These are phyloP conservation scores for Calocera cornea DNA, from an alignment of 768 basidiomycete genomes.

Conservation along the genomic window DNA sequence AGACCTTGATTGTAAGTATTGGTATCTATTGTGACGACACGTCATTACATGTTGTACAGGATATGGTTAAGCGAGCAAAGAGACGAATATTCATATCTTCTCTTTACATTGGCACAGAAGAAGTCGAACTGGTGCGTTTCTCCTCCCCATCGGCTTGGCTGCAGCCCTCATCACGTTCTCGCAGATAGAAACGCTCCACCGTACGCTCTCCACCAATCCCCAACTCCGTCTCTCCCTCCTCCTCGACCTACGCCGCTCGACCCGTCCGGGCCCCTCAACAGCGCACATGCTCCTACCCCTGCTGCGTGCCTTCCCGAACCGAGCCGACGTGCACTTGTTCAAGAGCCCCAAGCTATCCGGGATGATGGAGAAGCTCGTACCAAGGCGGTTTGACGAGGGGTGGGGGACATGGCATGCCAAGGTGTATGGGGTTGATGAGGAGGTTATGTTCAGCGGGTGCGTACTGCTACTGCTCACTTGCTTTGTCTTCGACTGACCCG, in stretches of 20 bases:
- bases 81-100: constrained; percentile 78
- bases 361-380: constrained; percentile 59
- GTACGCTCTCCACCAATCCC: constrained; percentile 30
- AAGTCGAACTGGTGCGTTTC: constrained; percentile 60
- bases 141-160: neutral
- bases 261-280: constrained; percentile 29
- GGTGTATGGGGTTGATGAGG: constrained; percentile 84
- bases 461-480: constrained; percentile 19
- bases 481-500: neutral
- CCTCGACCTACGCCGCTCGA: constrained; percentile 48
- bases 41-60: too few relatives aligned
- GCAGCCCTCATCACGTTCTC: neutral
- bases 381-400: constrained; percentile 90
- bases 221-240: constrained; percentile 54
- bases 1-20: constrained; percentile 34
- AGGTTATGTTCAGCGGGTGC: constrained; percentile 86
- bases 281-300: constrained; percentile 35
- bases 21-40: too few relatives aligned
- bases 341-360: constrained; percentile 75
- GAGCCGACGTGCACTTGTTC: constrained; percentile 69
- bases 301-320: constrained; percentile 47
- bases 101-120: constrained; percentile 71
- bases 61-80: constrained; percentile 64
- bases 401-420: constrained; percentile 99
- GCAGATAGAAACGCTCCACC: neutral